Conservation (phyloP, 2,329 filamentous ascomycete species). For the Daldinia sp. region DNA sequence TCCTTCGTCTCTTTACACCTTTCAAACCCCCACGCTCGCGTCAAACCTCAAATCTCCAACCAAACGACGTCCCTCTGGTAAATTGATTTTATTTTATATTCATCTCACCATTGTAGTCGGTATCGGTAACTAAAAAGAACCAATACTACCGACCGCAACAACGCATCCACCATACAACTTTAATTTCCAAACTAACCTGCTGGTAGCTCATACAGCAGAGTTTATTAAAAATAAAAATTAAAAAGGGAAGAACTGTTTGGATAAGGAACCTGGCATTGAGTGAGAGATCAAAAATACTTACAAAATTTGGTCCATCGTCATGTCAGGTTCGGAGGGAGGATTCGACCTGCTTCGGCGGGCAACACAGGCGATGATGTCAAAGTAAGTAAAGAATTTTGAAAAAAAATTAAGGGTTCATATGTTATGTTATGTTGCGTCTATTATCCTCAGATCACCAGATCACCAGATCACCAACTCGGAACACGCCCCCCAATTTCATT, state of each 20-base stretch:
- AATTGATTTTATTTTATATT: constrained; percentile 15
- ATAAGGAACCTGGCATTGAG: constrained; percentile 38
- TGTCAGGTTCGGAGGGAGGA: constrained; percentile 62
- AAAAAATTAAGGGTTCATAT: constrained; percentile 18
- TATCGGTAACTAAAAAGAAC: not conserved
- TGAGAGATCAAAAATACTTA: constrained; percentile 34
- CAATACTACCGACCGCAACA: constrained; percentile 1
- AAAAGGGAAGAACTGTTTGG: constrained; percentile 17
- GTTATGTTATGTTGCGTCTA: constrained; percentile 37
- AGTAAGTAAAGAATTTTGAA: constrained; percentile 53
- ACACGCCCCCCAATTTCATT: constrained; percentile 20
- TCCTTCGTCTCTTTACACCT: constrained; percentile 7
- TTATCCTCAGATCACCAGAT: constrained; percentile 16
- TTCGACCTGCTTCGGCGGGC: constrained; percentile 67
- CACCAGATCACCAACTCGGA: constrained; percentile 23
- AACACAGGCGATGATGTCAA: constrained; percentile 70
- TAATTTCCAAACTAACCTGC: constrained; percentile 9
- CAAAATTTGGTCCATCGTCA: constrained; percentile 44
- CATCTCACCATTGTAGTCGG: constrained; percentile 14
- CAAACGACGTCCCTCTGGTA: constrained; percentile 24
- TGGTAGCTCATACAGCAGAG: constrained; percentile 25
- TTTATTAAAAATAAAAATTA: too few relatives aligned
- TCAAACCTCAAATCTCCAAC: constrained; percentile 37
- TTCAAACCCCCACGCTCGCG: constrained; percentile 32
- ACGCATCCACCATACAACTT: constrained; percentile 20